Conservation (phyloP, 2,329 filamentous ascomycete species). For the Colletotrichum orchidophilum region DNA sequence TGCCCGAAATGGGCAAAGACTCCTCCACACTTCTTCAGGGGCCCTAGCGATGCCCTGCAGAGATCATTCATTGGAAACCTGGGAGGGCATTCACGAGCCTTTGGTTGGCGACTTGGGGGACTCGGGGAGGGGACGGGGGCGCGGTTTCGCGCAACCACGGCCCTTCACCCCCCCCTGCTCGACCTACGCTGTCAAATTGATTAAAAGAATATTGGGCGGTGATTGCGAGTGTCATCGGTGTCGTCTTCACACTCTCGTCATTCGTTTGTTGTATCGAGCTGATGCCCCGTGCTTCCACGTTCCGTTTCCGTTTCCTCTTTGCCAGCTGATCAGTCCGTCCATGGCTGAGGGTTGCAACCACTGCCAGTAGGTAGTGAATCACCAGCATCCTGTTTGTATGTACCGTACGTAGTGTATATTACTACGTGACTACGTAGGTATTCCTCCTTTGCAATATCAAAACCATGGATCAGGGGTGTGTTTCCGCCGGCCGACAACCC, state of each 20-base stretch:
- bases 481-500: conserved; percentile 19
- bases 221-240: background rate
- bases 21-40: conserved; percentile 25
- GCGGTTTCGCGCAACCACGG: conserved; percentile 12
- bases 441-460: background rate
- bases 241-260: background rate
- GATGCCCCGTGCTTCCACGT: background rate
- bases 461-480: conserved; percentile 20
- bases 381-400: background rate
- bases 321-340: background rate
- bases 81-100: conserved; percentile 18
- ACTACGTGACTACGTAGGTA: too few relatives aligned
- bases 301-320: background rate
- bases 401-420: too few relatives aligned
- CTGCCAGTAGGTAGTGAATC: background rate
- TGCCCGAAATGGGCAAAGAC: conserved; percentile 21
- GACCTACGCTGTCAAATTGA: conserved; percentile 20
- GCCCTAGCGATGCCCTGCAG: conserved; percentile 22
- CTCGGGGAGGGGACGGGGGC: background rate
- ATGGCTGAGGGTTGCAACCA: background rate
- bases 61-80: conserved; percentile 28
- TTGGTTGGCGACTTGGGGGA: conserved; percentile 5
- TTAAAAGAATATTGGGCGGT: conserved; percentile 4
- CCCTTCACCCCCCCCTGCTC: conserved; percentile 10
- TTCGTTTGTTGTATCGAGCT: conserved; percentile 2